Evolutionary conservation across 805 yeast genomes (phyloP).

Genomic region (Wickerhamiella bombiphila): DNA sequence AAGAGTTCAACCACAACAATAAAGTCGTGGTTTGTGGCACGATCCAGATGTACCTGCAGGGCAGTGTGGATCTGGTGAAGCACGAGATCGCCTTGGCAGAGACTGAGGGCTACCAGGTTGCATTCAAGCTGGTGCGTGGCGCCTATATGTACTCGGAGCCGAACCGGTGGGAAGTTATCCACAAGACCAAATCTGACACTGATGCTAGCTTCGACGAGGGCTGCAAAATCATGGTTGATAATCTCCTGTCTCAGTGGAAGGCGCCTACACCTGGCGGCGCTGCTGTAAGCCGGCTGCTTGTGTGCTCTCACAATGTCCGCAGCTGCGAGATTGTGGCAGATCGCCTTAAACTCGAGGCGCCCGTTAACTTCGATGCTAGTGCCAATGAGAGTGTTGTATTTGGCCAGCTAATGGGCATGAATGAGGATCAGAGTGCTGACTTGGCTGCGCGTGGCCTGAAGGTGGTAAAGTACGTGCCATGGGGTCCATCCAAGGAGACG

Average conservation of each 20-base stretch:
- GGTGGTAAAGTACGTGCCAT: slow-evolving; percentile 86
- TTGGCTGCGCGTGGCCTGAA: slow-evolving; percentile 52
- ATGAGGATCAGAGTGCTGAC: slow-evolving; percentile 72
- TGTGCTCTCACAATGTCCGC: slow-evolving; percentile 76
- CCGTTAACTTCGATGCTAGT: slow-evolving; percentile 16
- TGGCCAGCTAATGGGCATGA: slow-evolving; percentile 92
- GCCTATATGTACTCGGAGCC: slow-evolving; percentile 89
- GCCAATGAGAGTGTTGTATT: slow-evolving; percentile 40
- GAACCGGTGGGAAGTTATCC: slow-evolving; percentile 51
- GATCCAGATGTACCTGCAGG: slow-evolving; percentile 77
- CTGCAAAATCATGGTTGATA: slow-evolving; percentile 43
- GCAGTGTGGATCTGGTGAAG: slow-evolving; percentile 46
- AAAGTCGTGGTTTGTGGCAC: slow-evolving; percentile 71
- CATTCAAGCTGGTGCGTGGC: slow-evolving; percentile 85
- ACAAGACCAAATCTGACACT: slow-evolving; percentile 63
- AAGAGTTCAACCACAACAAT: slow-evolving; percentile 49
- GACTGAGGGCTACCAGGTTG: slow-evolving; percentile 49
- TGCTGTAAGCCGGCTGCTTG: slow-evolving; percentile 39
- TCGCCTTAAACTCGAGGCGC: slow-evolving; percentile 28
- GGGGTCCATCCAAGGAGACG: slow-evolving; percentile 95
- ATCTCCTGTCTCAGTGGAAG: slow-evolving; percentile 32
- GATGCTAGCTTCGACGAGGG: slow-evolving; percentile 65
- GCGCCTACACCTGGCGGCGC: slow-evolving; percentile 25
- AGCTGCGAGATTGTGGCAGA: slow-evolving; percentile 64
- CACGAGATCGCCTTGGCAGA: slow-evolving; percentile 52